Base-by-base conservation (phyloP, 2,329 filamentous ascomycete species). In the Clarireedia hainanense region DNA sequence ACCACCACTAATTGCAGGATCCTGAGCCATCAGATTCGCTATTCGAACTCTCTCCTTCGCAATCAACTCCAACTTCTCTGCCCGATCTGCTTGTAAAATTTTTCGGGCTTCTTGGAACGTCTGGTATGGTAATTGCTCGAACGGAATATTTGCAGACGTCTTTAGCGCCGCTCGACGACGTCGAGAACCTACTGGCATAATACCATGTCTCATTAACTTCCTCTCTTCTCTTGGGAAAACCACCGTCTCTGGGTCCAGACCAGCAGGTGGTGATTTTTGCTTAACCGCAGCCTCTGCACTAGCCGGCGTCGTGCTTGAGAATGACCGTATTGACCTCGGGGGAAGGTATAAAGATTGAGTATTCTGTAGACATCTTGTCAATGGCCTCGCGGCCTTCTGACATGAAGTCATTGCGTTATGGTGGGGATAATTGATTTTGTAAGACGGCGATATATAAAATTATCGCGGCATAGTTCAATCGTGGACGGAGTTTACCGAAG, bases 41-140 rank as follows among this genome's bases (percentile, higher is more conserved):
- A 99, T 87, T 70, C 85, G 83, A 58, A 77, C 77, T 50, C 84
- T 74, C 71, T 89, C 83, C 27, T 72, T 76, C 50, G 81, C 74
- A 57, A 99, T 92, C 66, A 85, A 76, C 58, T 78, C 75, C 50
- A 97, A 66, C 75, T 96, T 97, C 73, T 92, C 81, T 62, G 84
- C 76, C 42, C 92, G 83, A 70, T 99, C 94, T 54, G 81, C 82
- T 52, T 84, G 79, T 55, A 99, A 76, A 49, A 97, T 74, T 70
- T 90, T 89, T 60, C 91, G 83, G 42, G 94, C 94, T 75, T 96
- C 91, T 74, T 99, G 94, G 76, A 97, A 99, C 73, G 89, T 94
- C 78, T 97, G 92, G 75, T 95, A 99, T 17, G 94, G 94, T 63
- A 99, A 76, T 69, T 92, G 88, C 75, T 96, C 90, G 69, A 99